phyloP scores from a whole-genome alignment of 768 basidiomycete genomes.

The Russula foetens region DNA sequence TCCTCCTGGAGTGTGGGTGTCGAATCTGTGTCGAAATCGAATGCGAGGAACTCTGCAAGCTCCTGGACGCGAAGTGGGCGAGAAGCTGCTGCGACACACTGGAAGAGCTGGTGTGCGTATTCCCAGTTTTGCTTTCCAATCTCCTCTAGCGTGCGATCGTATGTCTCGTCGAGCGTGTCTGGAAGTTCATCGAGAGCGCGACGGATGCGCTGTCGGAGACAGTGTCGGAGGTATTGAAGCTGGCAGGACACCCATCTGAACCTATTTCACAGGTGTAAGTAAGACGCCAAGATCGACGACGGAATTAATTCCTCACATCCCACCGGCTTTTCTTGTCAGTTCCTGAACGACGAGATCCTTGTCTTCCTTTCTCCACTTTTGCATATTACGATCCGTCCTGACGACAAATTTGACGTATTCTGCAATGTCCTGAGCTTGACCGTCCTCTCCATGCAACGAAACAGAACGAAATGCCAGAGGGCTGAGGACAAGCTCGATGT shows the following conservation, averaged over 20 bases:
- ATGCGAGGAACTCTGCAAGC: neutral
- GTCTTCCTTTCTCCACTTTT: neutral
- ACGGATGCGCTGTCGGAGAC: neutral
- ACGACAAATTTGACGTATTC: neutral
- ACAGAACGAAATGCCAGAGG: neutral
- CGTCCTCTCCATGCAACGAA: neutral
- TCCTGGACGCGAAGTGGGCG: neutral
- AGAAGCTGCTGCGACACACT: neutral
- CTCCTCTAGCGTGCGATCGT: neutral
- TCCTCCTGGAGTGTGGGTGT: neutral
- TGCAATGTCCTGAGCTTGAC: neutral
- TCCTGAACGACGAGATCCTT: neutral
- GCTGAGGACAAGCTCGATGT: neutral
- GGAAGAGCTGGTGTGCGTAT: neutral
- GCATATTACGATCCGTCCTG: neutral
- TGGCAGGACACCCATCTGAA: constrained; percentile 4
- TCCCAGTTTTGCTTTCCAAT: neutral
- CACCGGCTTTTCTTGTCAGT: neutral
- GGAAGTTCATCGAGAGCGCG: neutral
- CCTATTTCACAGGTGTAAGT: neutral
- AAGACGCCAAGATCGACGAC: neutral
- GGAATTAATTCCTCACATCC: neutral
- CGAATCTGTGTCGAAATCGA: neutral
- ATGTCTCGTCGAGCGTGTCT: neutral
- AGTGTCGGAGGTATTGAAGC: neutral